Conservation (phyloP, 1,139 yeast species). For the Suhomyces guaymorum region DNA sequence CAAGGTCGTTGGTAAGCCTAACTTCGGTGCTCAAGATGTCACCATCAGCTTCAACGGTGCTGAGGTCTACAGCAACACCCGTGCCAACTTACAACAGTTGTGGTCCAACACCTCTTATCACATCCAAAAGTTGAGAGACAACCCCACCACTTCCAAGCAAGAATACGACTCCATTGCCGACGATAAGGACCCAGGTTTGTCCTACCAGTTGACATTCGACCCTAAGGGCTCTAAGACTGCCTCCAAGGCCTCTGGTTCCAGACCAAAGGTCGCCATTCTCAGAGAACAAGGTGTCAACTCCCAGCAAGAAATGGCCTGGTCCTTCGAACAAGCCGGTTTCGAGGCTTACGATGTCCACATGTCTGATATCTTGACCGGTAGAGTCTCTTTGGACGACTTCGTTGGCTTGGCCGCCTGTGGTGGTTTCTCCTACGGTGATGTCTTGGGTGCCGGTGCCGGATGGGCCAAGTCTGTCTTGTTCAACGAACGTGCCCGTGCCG, state of each 20-base stretch:
- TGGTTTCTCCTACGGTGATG: conserved; percentile 99
- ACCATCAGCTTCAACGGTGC: conserved; percentile 49
- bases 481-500: conserved; percentile 73
- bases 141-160: conserved; percentile 86
- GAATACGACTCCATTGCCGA: conserved; percentile 76
- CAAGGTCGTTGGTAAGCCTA: conserved; percentile 67
- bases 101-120: conserved; percentile 92
- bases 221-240: conserved; percentile 15
- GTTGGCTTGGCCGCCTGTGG: conserved; percentile 98
- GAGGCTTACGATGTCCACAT: conserved; percentile 92
- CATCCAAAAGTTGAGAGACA: conserved; percentile 90
- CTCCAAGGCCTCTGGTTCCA: conserved; percentile 50
- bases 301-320: conserved; percentile 98
- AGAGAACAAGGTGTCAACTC: conserved; percentile 99
- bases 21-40: conserved; percentile 54
- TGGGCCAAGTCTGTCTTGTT: conserved; percentile 98
- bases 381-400: conserved; percentile 72
- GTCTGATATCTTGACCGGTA: conserved; percentile 84
- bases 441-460: conserved; percentile 97
- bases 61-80: conserved; percentile 50
- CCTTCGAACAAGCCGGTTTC: conserved; percentile 93
- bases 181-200: conserved; percentile 87
- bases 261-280: conserved; percentile 91
- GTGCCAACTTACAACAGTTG: conserved; percentile 73
- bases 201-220: conserved; percentile 72